These are phyloP conservation scores for Phytophthora melonis DNA, from an alignment of 352 stramenopile species.

Conservation along the genomic window DNA sequence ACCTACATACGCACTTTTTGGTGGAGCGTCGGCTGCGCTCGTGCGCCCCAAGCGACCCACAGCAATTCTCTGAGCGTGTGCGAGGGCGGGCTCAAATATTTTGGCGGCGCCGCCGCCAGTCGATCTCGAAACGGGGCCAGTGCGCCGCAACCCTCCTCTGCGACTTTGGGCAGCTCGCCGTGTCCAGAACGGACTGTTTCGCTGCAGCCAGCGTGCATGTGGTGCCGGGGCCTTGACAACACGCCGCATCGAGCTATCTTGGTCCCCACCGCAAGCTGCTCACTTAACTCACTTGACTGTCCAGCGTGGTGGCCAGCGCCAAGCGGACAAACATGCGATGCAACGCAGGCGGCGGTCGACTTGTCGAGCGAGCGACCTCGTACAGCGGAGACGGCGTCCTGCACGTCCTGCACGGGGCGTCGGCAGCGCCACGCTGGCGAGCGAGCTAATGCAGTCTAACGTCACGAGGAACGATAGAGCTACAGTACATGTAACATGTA, in stretches of 20 bases:
- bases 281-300: conserved; percentile 1
- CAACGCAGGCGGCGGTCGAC: not conserved
- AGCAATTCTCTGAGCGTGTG: conserved; percentile 5
- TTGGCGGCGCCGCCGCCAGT: not conserved
- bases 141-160: conserved; percentile 1
- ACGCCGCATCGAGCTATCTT: not conserved
- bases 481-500: not conserved
- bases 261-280: not conserved
- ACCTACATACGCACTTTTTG: not conserved
- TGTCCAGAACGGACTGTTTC: conserved; percentile 29
- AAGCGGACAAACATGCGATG: not conserved
- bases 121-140: not conserved
- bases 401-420: not conserved
- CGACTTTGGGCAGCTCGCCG: not conserved
- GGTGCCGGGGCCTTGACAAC: not conserved
- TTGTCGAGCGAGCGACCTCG: not conserved
- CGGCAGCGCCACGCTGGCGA: not conserved
- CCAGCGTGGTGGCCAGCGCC: not conserved
- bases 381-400: not conserved
- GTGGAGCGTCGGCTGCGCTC: conserved; percentile 17
- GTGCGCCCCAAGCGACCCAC: not conserved
- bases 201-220: conserved; percentile 9
- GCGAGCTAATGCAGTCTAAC: conserved; percentile 1
- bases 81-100: conserved; percentile 12
- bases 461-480: not conserved